Evolutionary conservation across 805 yeast species (phyloP).

Genomic region (Starmerella roubikii): DNA sequence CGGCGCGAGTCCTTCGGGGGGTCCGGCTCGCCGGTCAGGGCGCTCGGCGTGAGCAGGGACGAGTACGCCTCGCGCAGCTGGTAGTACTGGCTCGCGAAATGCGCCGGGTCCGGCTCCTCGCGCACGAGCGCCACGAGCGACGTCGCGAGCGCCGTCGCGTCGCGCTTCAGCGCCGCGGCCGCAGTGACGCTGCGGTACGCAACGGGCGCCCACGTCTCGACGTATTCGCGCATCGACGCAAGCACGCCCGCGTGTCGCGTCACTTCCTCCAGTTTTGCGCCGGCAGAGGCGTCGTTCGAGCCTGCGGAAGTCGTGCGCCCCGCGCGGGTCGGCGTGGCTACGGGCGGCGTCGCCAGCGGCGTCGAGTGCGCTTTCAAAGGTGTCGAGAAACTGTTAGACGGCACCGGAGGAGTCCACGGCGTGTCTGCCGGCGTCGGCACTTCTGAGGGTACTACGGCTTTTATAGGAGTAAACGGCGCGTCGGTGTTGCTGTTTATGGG

Average conservation of each 20-base stretch:
- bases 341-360: not conserved
- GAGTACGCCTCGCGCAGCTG: conserved; percentile 19
- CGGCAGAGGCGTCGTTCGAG: not conserved
- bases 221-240: conserved; percentile 9
- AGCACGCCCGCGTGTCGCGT: conserved; percentile 5
- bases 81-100: conserved; percentile 14
- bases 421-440: not conserved
- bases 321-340: not conserved
- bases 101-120: conserved; percentile 9
- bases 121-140: not conserved
- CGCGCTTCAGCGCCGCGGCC: conserved; percentile 15
- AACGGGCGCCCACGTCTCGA: conserved; percentile 16
- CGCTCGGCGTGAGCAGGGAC: conserved; percentile 9
- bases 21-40: conserved; percentile 10
- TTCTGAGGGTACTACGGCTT: not conserved
- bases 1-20: conserved; percentile 3
- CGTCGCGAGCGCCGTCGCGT: conserved; percentile 13
- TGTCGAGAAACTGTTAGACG: too few relatives aligned
- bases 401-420: too few relatives aligned
- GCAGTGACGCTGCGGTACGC: conserved; percentile 13
- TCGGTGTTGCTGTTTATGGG: not conserved
- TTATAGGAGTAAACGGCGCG: not conserved
- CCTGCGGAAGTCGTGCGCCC: not conserved
- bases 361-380: not conserved
- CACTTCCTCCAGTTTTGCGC: conserved; percentile 5